Base-by-base conservation (phyloP, 495 filamentous ascomycete genomes). In the Pyronema domesticum region DNA sequence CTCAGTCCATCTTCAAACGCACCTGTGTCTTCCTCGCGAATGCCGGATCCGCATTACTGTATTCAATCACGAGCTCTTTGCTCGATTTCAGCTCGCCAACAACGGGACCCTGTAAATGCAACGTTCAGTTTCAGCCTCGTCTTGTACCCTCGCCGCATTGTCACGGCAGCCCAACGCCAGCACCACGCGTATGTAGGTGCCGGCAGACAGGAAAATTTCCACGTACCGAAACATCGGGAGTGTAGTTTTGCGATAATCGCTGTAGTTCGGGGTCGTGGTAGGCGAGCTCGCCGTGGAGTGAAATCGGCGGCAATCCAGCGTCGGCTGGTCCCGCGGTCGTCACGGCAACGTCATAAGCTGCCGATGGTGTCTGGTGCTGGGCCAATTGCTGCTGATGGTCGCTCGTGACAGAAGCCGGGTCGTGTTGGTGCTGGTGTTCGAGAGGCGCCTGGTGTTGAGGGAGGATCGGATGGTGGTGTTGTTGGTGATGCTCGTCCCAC, bases 1-100 rank as follows among this genome's bases (percentile, higher is more conserved):
- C 2, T 5, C 57, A 47, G 63, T 46, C 30, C 23, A 45, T 17
- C 33, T 9, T 46, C 23, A 34, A 14, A 17, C 37, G 67, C 71
- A 96, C 91, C 66, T 75, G 76, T 17, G 89, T 94, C 71, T 96
- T 96, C 37, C 80, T 74, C 7, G 83, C 77, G 60, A 83, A 89
- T 19, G 84, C 70, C 7, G 85, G 83, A 67, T 98, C 89, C 49
- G 86, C 89, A 71, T 85, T 82, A 23, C 86, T 85, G 70, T 95
- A 98, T 65, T 95, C 89, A 57, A 80, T 73, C 4, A 84, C 81
- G 60, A 98, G 85, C 48, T 72, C 76, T 59, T 79, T 78, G 69
- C 80, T 94, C 9, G 83, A 78, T 61, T 78, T 80, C 60, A 83
- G 84, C 37, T 80, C 70, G 57, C 89, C 83, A 45, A 96, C 85